Evolutionary conservation across 2,329 filamentous ascomycete species (phyloP), one percentile per base, ranked within the genome.

Genomic region (Arthrobotrys entomopaga): DNA sequence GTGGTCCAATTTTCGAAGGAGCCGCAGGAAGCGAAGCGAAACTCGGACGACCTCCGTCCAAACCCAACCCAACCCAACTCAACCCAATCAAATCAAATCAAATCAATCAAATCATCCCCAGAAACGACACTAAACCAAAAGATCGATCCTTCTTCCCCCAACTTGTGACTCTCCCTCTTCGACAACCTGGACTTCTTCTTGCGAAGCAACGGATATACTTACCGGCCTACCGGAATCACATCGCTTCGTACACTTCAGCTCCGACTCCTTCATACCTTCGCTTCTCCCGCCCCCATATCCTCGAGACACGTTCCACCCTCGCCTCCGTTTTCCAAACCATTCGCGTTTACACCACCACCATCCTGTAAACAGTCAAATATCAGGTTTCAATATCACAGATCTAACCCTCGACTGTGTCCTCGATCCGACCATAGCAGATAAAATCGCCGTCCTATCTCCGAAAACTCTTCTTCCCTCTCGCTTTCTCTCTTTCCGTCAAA

Each of bases 311-410:
- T 34, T 48, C 56, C 22, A 13, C 22, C 38, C 56, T 48, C 5
- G 20, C 56, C 40, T 29, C 56, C 38, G 40, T 46, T 48, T 59
- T 26, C 10, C 10, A 20, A 38, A 38, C 53, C 15, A 15, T 59
- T 59, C 40, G 56, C 56, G 56, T 46, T 59, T 48, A 16, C 40
- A 48, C 29, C 53, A 48, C 29, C 53, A 42, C 3, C 53, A 6
- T 57, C 52, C 26, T 8, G 20, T 34, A 59, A n/a, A n/a, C 16
- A 38, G 10, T 7, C 24, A 26, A 20, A 42, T 13, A 11, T n/a
- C 15, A 6, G 26, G 11, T n/a, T n/a, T 19, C 34, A 16, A 24
- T 22, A 8, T 24, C 38, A 16, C 46, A 49, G 19, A 26, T 26
- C 24, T 7, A 26, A 26, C 24, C 24, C 29, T 57, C 19, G n/a